A percentile compares a stretch with the other conserved stretches of the same genome.
Conservation (phyloP, 768 basidiomycete species). For the Naematelia aurantialba region DNA sequence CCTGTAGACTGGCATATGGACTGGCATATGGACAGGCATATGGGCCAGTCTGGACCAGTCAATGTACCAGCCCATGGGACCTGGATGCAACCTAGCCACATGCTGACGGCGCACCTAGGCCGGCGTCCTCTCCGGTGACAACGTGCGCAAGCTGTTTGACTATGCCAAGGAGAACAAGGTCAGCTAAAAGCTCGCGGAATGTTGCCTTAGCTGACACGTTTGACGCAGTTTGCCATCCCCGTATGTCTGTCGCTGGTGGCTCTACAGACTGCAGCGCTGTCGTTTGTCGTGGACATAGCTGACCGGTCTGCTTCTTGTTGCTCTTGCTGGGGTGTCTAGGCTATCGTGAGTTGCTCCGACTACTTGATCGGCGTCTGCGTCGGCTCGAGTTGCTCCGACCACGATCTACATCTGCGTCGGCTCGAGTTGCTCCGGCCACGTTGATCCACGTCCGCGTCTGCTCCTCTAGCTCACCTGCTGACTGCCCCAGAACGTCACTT, state of each 20-base stretch:
- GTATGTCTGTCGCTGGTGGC: slow-evolving; percentile 36
- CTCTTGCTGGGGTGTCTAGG: slow-evolving; percentile 11
- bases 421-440: too few relatives aligned
- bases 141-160: slow-evolving; percentile 91
- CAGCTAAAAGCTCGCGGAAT: slow-evolving; percentile 24
- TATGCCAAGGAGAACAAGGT: slow-evolving; percentile 88
- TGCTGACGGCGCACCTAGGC: too few relatives aligned
- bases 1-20: too few relatives aligned
- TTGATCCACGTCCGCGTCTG: too few relatives aligned
- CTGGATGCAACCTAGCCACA: too few relatives aligned
- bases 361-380: slow-evolving; percentile 11
- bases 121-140: slow-evolving; percentile 91
- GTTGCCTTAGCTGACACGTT: slow-evolving; percentile 7
- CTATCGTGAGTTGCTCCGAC: slow-evolving; percentile 27
- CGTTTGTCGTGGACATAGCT: not conserved
- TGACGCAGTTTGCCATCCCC: slow-evolving; percentile 53
- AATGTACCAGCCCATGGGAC: too few relatives aligned
- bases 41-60: too few relatives aligned
- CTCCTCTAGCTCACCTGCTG: not conserved
- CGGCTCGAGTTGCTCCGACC: not conserved
- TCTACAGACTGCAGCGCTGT: slow-evolving; percentile 8
- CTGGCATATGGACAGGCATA: too few relatives aligned
- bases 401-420: not conserved
- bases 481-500: slow-evolving; percentile 82
- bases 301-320: not conserved